phyloP scores from a whole-genome alignment of 306 rosid genomes.

The Rosa chinensis region DNA sequence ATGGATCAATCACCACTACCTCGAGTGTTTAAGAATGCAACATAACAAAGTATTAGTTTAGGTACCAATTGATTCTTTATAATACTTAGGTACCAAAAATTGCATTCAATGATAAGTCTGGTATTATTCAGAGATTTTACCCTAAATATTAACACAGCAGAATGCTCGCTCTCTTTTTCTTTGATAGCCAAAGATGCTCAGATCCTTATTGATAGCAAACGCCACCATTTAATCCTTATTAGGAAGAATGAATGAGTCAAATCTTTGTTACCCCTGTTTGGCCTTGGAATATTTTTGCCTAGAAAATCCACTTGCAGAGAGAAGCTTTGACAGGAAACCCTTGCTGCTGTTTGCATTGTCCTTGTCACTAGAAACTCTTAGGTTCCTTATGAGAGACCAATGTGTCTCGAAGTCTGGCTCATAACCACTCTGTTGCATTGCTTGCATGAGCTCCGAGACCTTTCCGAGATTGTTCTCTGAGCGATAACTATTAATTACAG shows the following conservation, averaged over 20 bases:
- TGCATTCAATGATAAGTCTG: too few species aligned
- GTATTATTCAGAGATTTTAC: background rate
- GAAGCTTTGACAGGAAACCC: slow-evolving; percentile 82
- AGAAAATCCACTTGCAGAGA: slow-evolving; percentile 66
- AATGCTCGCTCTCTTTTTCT: background rate
- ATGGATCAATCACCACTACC: background rate
- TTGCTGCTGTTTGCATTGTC: slow-evolving; percentile 31
- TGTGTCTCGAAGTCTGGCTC: slow-evolving; percentile 88
- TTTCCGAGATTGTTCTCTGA: slow-evolving; percentile 55
- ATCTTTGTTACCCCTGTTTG: background rate
- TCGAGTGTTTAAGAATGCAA: background rate
- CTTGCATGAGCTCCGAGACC: slow-evolving; percentile 67
- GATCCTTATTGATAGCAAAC: background rate
- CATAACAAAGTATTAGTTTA: background rate
- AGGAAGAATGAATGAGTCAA: slow-evolving; percentile 1
- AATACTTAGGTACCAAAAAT: too few species aligned
- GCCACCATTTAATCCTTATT: background rate
- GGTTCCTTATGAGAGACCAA: slow-evolving; percentile 85
- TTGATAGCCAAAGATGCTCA: background rate
- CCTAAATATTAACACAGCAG: background rate
- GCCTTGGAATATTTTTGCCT: slow-evolving; percentile 21
- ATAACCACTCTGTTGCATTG: slow-evolving; percentile 74
- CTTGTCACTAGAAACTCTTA: slow-evolving; percentile 45
- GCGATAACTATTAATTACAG: slow-evolving; percentile 54
- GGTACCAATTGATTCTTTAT: background rate